Percentiles rank a stretch among this genome's conserved stretches.
phyloP scores from a whole-genome alignment of 768 basidiomycete species.

The Boletus sp. region DNA sequence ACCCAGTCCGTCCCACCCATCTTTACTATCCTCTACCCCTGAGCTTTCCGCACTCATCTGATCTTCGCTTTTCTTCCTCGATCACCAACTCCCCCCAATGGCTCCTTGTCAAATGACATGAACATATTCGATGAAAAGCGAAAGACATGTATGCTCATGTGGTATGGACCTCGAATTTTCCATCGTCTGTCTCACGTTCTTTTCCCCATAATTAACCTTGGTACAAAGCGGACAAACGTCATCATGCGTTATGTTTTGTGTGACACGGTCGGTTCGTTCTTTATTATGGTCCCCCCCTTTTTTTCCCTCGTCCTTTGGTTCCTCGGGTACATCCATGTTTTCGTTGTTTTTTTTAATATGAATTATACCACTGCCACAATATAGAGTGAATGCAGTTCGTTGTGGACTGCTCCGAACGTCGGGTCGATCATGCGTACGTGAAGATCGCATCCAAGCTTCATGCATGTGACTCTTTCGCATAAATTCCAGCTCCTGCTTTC shows the following conservation, averaged over 20 bases:
- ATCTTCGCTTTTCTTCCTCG: constrained; percentile 9
- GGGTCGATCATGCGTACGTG: background rate
- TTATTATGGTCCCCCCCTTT: background rate
- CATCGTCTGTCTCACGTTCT: constrained; percentile 19
- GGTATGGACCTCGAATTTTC: constrained; percentile 25
- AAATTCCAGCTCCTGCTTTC: no score
- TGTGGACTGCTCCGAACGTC: background rate
- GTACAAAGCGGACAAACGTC: constrained; percentile 19
- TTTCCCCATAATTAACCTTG: constrained; percentile 16
- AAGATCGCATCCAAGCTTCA: no score
- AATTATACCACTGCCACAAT: constrained; percentile 17
- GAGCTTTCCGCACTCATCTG: constrained; percentile 27
- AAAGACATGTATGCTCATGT: constrained; percentile 20
- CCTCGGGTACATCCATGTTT: constrained; percentile 4
- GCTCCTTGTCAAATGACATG: constrained; percentile 9
- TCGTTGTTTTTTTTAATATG: constrained; percentile 14
- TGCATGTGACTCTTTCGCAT: no score
- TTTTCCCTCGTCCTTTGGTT: background rate
- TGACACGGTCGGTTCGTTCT: constrained; percentile 34
- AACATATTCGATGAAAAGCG: constrained; percentile 7
- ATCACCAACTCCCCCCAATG: constrained; percentile 14
- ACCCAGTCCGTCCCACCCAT: constrained; percentile 37
- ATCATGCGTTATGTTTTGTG: constrained; percentile 11
- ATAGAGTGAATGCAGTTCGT: background rate
- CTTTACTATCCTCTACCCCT: constrained; percentile 24